Evolutionary conservation across 768 basidiomycete genomes (phyloP).

Genomic region (Mycena rosella): DNA sequence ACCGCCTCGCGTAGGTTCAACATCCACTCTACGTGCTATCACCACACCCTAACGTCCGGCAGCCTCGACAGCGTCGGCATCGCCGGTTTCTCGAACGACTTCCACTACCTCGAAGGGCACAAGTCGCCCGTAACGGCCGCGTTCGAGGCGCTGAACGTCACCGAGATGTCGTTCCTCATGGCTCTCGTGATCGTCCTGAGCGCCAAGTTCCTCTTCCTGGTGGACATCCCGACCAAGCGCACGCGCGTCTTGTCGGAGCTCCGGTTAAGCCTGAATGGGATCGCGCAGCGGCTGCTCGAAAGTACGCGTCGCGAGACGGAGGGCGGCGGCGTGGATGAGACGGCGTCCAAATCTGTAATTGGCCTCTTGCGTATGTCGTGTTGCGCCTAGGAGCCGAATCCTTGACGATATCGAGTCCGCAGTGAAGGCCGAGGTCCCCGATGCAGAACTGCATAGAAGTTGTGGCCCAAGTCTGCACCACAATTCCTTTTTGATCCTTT

Average conservation of each 20-base stretch:
- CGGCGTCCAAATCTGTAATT: conserved; percentile 52
- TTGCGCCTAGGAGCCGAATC: background rate
- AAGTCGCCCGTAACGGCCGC: conserved; percentile 27
- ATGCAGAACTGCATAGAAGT: conserved; percentile 57
- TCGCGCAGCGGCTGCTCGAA: conserved; percentile 49
- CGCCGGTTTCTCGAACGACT: conserved; percentile 61
- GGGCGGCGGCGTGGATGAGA: conserved; percentile 35
- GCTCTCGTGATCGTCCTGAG: conserved; percentile 42
- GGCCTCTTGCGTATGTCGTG: conserved; percentile 49
- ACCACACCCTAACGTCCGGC: background rate
- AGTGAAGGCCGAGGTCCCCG: conserved; percentile 53
- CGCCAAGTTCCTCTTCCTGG: conserved; percentile 45
- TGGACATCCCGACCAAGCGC: conserved; percentile 48
- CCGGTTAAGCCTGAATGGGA: conserved; percentile 46
- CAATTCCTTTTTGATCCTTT: background rate
- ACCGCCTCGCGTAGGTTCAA: conserved; percentile 50
- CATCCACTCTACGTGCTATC: no score
- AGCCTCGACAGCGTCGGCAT: no score
- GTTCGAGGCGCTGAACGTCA: conserved; percentile 22
- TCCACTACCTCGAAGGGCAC: conserved; percentile 52
- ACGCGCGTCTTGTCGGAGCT: conserved; percentile 41
- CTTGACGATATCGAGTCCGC: background rate
- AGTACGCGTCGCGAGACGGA: conserved; percentile 50
- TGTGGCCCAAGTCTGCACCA: conserved; percentile 48
- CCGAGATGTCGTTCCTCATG: conserved; percentile 1